These are phyloP conservation scores for Pseudocercospora cruenta DNA, from an alignment of 2,329 filamentous ascomycete genomes.

Conservation along the genomic window DNA sequence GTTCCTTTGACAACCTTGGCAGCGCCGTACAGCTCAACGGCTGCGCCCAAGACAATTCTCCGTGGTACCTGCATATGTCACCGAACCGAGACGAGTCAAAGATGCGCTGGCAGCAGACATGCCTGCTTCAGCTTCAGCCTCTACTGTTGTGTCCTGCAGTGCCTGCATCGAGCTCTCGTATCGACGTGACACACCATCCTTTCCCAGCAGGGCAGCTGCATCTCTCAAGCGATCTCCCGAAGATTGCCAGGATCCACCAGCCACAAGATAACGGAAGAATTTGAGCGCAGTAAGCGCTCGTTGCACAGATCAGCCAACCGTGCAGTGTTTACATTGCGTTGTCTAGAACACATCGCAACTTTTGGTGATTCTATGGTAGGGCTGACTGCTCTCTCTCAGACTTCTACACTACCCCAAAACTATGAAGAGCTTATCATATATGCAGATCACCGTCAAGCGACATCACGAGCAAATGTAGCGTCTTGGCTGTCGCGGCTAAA, in stretches of 20 bases:
- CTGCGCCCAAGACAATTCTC: not conserved
- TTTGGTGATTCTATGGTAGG: not conserved
- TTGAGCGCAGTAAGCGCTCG: not conserved
- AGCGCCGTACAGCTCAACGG: not conserved
- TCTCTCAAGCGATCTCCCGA: not conserved
- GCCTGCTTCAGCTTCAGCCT: not conserved
- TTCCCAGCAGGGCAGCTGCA: slow-evolving; percentile 4
- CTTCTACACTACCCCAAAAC: not conserved
- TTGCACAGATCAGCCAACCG: not conserved
- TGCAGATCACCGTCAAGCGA: not conserved
- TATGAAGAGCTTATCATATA: not conserved
- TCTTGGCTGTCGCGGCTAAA: slow-evolving; percentile 3
- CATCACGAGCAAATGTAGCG: not conserved
- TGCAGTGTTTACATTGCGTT: not conserved
- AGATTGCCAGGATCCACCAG: slow-evolving; percentile 1
- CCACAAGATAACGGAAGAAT: slow-evolving; percentile 1
- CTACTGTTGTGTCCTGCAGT: not conserved
- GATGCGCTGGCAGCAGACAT: not conserved
- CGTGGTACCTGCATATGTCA: not conserved
- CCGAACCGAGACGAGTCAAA: not conserved
- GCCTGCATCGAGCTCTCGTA: not conserved
- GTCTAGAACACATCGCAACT: not conserved
- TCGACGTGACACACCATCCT: not conserved
- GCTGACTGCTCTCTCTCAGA: not conserved
- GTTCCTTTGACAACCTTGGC: not conserved